These are phyloP conservation scores for Leptodermis oblonga DNA, from an alignment of 257 asterid genomes.

Conservation along the genomic window DNA sequence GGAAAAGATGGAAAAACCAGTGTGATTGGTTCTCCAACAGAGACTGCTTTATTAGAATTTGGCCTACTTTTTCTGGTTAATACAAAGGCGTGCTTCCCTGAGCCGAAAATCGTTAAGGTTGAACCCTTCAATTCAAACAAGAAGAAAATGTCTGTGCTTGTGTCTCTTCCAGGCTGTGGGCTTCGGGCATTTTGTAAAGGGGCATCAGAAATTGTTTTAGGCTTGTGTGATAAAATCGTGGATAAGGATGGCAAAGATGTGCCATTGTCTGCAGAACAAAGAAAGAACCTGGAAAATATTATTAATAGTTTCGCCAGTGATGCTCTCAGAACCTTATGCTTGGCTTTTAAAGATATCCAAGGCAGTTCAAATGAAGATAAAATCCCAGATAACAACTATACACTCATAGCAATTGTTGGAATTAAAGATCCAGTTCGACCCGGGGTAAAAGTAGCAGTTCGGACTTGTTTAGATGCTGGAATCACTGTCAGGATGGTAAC, in stretches of 20 bases:
- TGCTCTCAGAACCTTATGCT: constrained; percentile 68
- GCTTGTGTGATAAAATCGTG: constrained; percentile 48
- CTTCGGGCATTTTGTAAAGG: constrained; percentile 59
- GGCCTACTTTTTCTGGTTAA: constrained; percentile 44
- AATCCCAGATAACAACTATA: constrained; percentile 52
- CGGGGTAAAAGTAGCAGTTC: constrained; percentile 72
- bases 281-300: constrained; percentile 33
- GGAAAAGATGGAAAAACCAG: constrained; percentile 49
- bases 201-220: constrained; percentile 59
- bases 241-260: constrained; percentile 48
- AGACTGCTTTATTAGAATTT: constrained; percentile 62
- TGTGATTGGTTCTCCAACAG: constrained; percentile 77
- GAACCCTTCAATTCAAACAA: constrained; percentile 75
- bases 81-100: constrained; percentile 25
- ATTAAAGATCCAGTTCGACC: constrained; percentile 77
- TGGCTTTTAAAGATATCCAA: constrained; percentile 53
- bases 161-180: constrained; percentile 38
- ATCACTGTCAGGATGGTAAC: constrained; percentile 75
- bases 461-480: constrained; percentile 73
- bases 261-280: constrained; percentile 41
- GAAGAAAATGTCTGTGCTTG: constrained; percentile 76
- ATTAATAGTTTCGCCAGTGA: constrained; percentile 55
- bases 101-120: constrained; percentile 38
- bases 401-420: constrained; percentile 65
- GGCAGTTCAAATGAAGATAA: constrained; percentile 17